Percentiles rank a stretch among this genome's conserved stretches.
Evolutionary conservation across 2,329 filamentous ascomycete species (phyloP).

Genomic region (Trichophyton equinum): DNA sequence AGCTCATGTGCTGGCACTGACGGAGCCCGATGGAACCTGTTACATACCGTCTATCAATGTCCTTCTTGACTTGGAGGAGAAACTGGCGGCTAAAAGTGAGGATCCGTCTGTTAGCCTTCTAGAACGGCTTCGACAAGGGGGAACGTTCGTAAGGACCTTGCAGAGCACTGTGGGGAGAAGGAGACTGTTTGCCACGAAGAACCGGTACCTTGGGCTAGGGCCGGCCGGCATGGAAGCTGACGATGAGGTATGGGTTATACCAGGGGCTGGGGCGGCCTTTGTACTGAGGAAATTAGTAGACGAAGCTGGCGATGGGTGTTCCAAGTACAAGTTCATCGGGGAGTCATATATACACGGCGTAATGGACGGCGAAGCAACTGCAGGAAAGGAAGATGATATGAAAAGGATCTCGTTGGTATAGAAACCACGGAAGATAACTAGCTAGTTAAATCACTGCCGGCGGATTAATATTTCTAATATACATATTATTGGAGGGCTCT

Average conservation of each 20-base stretch:
- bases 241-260: constrained; percentile 12
- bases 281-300: constrained; percentile 5
- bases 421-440: not conserved
- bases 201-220: constrained; percentile 11
- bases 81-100: not conserved
- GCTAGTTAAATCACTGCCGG: too few relatives aligned
- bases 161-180: constrained; percentile 7
- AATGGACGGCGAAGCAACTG: constrained; percentile 11
- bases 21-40: not conserved
- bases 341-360: constrained; percentile 13
- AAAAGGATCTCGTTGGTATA: constrained; percentile 1
- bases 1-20: not conserved
- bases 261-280: constrained; percentile 10
- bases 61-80: not conserved
- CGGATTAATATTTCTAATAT: too few relatives aligned
- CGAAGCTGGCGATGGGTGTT: not conserved
- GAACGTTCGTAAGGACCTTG: constrained; percentile 4
- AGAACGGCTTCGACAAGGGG: not conserved
- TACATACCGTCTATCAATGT: not conserved
- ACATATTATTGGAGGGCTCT: too few relatives aligned
- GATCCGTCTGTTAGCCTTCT: not conserved
- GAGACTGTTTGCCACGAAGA: constrained; percentile 10
- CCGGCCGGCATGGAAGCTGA: constrained; percentile 4
- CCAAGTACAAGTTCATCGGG: constrained; percentile 10
- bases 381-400: constrained; percentile 1